Evolutionary conservation across 768 basidiomycete genomes (phyloP).

Genomic region (Hypholoma sublateritium): DNA sequence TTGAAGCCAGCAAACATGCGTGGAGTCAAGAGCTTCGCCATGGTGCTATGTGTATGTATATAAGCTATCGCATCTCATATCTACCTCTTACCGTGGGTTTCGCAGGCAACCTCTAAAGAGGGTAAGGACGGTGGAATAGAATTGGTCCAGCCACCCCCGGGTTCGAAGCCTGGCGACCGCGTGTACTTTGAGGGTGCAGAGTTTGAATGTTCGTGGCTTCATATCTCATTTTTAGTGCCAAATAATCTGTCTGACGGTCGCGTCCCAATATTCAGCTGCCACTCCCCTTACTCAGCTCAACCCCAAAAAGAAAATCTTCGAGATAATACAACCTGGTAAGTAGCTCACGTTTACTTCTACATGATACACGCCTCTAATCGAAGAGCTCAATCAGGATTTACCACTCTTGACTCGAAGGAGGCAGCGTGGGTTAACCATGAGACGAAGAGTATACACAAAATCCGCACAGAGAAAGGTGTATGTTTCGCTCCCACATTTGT

Average conservation of each 20-base stretch:
- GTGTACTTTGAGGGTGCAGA: slow-evolving; percentile 94
- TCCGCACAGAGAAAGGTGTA: slow-evolving; percentile 83
- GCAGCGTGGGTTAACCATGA: slow-evolving; percentile 92
- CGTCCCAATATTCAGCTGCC: slow-evolving; percentile 37
- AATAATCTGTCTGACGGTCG: neutral
- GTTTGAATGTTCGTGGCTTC: slow-evolving; percentile 63
- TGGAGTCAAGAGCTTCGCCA: slow-evolving; percentile 96
- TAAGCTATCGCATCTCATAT: slow-evolving; percentile 19
- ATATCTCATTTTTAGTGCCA: neutral
- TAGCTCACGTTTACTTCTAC: neutral
- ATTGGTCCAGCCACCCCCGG: slow-evolving; percentile 83
- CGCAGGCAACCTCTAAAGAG: slow-evolving; percentile 85
- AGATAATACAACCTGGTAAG: slow-evolving; percentile 89
- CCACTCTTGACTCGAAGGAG: slow-evolving; percentile 80
- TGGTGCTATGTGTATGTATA: slow-evolving; percentile 81
- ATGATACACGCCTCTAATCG: neutral
- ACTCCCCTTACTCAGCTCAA: slow-evolving; percentile 83
- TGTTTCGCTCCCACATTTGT: slow-evolving; percentile 80
- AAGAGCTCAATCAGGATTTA: slow-evolving; percentile 59
- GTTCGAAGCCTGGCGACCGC: slow-evolving; percentile 86
- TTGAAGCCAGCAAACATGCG: slow-evolving; percentile 97
- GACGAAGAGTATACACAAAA: slow-evolving; percentile 77
- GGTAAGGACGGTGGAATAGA: slow-evolving; percentile 91
- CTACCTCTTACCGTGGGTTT: neutral
- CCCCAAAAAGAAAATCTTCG: slow-evolving; percentile 99